phyloP scores from a whole-genome alignment of 177 flowering plant genomes.

The Vitis hybrid region DNA sequence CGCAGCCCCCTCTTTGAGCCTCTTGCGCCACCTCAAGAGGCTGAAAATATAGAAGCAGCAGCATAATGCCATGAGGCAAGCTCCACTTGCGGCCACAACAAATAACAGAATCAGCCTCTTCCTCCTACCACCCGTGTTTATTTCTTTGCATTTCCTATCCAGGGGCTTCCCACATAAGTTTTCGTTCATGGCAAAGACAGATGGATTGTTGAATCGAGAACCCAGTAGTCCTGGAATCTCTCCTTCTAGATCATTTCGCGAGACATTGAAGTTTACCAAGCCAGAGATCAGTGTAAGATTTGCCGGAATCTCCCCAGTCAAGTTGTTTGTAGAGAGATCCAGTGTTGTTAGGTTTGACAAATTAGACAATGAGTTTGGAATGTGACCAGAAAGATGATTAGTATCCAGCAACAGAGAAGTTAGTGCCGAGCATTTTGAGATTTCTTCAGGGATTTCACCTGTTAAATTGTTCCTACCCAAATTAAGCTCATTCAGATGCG shows the following conservation, averaged over 20 bases:
- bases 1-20: conserved; percentile 30
- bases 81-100: conserved; percentile 34
- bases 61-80: conserved; percentile 29
- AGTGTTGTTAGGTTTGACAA: conserved; percentile 37
- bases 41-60: conserved; percentile 56
- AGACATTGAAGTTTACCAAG: conserved; percentile 41
- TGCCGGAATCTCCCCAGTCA: conserved; percentile 54
- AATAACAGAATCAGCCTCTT: conserved; percentile 47
- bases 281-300: conserved; percentile 37
- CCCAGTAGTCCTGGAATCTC: conserved; percentile 46
- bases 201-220: conserved; percentile 44
- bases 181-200: conserved; percentile 37
- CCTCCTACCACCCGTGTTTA: conserved; percentile 4
- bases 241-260: conserved; percentile 48
- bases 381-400: conserved; percentile 49
- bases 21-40: conserved; percentile 49
- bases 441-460: conserved; percentile 53
- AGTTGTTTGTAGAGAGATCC: conserved; percentile 51
- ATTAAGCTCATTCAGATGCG: conserved; percentile 43
- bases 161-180: conserved; percentile 59
- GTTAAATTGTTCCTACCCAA: conserved; percentile 49
- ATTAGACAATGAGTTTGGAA: conserved; percentile 42
- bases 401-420: conserved; percentile 26
- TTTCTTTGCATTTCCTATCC: conserved; percentile 28
- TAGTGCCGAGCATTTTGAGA: conserved; percentile 43